A percentile compares a stretch with the other conserved stretches of the same genome.
These are phyloP conservation scores for Neopestalotiopsis rosae DNA, from an alignment of 2,329 filamentous ascomycete genomes.

Conservation along the genomic window DNA sequence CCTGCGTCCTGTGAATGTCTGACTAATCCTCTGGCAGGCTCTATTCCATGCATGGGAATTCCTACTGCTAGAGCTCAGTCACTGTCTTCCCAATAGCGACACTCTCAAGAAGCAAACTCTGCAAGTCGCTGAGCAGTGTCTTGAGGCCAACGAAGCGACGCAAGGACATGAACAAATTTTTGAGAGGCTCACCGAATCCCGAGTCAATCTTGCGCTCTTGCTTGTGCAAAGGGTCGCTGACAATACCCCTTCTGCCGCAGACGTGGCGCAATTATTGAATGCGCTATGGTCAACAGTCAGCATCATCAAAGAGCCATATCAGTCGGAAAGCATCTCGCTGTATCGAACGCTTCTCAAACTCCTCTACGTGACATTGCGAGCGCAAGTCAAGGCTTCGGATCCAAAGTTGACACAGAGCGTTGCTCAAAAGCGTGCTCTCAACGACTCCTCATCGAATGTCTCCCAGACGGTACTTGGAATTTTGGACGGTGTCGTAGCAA, in stretches of 20 bases:
- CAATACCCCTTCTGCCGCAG: conserved; percentile 52
- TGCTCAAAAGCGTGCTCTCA: conserved; percentile 28
- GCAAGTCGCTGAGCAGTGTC: conserved; percentile 76
- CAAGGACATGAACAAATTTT: conserved; percentile 84
- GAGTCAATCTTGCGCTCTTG: conserved; percentile 82
- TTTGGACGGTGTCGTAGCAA: conserved; percentile 77
- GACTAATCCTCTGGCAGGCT: conserved; percentile 54
- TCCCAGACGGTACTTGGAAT: conserved; percentile 77
- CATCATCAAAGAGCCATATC: conserved; percentile 59
- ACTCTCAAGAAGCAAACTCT: conserved; percentile 72
- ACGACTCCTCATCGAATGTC: conserved; percentile 49
- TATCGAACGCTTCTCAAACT: conserved; percentile 85
- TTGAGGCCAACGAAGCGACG: conserved; percentile 76
- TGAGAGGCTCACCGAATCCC: conserved; percentile 73
- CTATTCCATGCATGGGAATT: conserved; percentile 91
- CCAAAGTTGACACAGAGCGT: conserved; percentile 34
- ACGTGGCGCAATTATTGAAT: conserved; percentile 57
- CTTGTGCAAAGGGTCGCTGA: conserved; percentile 81
- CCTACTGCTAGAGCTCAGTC: conserved; percentile 82
- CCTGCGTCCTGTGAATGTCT: background rate
- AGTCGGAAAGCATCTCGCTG: conserved; percentile 63
- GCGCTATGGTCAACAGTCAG: conserved; percentile 59
- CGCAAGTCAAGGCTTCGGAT: conserved; percentile 53
- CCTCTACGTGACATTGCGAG: conserved; percentile 80
- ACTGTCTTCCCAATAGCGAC: conserved; percentile 58